Conservation (phyloP, 1,284 basidiomycete genomes). For the Exsudoporus floridanus region DNA sequence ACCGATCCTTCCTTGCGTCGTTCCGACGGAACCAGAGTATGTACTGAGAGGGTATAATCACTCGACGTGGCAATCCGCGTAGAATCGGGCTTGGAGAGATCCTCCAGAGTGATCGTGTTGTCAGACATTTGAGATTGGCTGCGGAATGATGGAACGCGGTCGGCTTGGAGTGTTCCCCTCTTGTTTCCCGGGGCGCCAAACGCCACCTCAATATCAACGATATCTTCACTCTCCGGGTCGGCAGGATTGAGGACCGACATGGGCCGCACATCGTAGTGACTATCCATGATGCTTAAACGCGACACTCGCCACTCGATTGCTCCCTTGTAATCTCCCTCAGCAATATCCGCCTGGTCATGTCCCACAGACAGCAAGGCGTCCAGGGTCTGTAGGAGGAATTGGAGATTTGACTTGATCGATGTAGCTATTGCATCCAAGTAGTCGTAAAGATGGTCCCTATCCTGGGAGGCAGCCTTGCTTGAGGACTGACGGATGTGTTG, state of each 20-base stretch:
- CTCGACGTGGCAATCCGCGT: constrained; percentile 22
- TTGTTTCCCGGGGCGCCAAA: constrained; percentile 39
- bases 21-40: constrained; percentile 29
- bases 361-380: constrained; percentile 63
- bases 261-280: constrained; percentile 43
- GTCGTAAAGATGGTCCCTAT: constrained; percentile 43
- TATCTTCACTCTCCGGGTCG: constrained; percentile 49
- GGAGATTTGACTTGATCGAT: constrained; percentile 54
- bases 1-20: constrained; percentile 16
- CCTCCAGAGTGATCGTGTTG: constrained; percentile 36
- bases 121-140: constrained; percentile 38
- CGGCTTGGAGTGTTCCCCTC: constrained; percentile 23
- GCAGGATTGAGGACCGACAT: constrained; percentile 40
- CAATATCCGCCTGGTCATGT: constrained; percentile 64
- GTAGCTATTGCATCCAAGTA: constrained; percentile 48
- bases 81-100: constrained; percentile 23
- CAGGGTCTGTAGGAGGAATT: constrained; percentile 55
- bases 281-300: constrained; percentile 58
- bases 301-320: constrained; percentile 75
- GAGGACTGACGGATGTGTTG: constrained; percentile 51
- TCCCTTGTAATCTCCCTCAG: constrained; percentile 64
- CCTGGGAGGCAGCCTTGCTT: constrained; percentile 31
- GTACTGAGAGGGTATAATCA: constrained; percentile 28
- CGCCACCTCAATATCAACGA: constrained; percentile 62
- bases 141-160: constrained; percentile 31